These are phyloP conservation scores for Quercus berberidifolia DNA, from an alignment of 306 rosid species.

Conservation along the genomic window DNA sequence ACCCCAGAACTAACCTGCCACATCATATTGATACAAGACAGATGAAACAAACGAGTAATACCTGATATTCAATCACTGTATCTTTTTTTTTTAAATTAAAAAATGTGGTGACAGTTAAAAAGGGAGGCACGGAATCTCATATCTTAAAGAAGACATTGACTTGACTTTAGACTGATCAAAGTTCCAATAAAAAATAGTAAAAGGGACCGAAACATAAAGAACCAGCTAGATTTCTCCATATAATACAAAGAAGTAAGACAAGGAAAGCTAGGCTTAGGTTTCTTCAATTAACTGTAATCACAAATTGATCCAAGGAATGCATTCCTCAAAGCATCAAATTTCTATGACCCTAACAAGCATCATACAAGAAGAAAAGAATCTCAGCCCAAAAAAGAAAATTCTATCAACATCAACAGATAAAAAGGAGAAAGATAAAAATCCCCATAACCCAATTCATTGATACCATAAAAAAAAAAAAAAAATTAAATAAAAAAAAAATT, in stretches of 20 bases:
- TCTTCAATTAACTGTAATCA: slow-evolving; percentile 23
- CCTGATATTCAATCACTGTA: slow-evolving; percentile 39
- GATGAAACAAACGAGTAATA: slow-evolving; percentile 27
- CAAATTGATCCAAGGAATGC: slow-evolving; percentile 20
- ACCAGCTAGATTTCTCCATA: slow-evolving; percentile 18
- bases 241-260: slow-evolving; percentile 24
- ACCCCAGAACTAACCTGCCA: slow-evolving; percentile 34
- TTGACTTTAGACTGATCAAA: slow-evolving; percentile 16
- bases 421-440: not conserved
- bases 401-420: not conserved
- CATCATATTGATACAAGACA: slow-evolving; percentile 27
- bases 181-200: slow-evolving; percentile 7
- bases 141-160: slow-evolving; percentile 13
- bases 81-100: slow-evolving; percentile 8
- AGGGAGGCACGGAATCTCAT: slow-evolving; percentile 28
- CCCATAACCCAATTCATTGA: slow-evolving; percentile 13
- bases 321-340: slow-evolving; percentile 31
- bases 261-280: slow-evolving; percentile 32
- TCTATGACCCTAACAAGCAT: slow-evolving; percentile 27
- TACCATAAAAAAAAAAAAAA: not conserved
- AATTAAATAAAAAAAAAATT: too few species aligned
- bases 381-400: slow-evolving; percentile 1
- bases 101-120: slow-evolving; percentile 35
- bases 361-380: slow-evolving; percentile 29
- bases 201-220: not conserved